Evolutionary conservation across 2,329 filamentous ascomycete genomes (phyloP), one percentile per base, ranked within the genome.

Genomic region (Byssoonygena ceratinophila): DNA sequence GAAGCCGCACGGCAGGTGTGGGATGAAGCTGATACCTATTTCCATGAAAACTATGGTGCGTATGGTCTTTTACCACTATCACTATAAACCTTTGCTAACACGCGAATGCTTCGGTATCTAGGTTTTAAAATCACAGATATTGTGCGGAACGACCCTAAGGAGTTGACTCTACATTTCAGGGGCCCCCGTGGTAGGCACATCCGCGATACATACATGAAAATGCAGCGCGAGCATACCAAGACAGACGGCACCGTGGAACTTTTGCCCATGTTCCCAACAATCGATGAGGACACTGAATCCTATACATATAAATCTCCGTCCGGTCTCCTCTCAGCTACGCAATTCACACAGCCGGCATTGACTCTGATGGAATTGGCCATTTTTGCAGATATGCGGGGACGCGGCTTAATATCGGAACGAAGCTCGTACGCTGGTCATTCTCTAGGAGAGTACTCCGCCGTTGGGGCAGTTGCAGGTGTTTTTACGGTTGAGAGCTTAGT

Each of bases 401-500:
- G 27, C 9, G 27, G 27, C 9, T 9, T 29, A 29, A 29, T 29
- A 29, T 29, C 27, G 4, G 27, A 29, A 29, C 27, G 27, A 5
- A 29, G 27, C 27, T 29, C 27, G 27, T 29, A 29, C 47, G 76
- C 64, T 1, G 66, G 66, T 98, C 92, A 98, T 76, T 98, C 92
- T 0, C 82, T 98, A 18, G 92, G 92, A 71, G 92, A 98, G 74
- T 98, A 98, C 76, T 96, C 90, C 58, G 92, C 92, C 9, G 82
- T 98, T 57, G 92, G 92, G 57, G 92, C 92, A 11, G 78, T 98
- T 55, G 92, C 92, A 11, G 91, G 98, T 65, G 92, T 98, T 67
- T 95, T 98, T 87, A 92, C 92, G n/a, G 98, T 98, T 64, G 92
- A 98, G 76, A 91, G 85, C 61, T 77, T 98, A 69, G 92, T 98